Conservation (phyloP, 2,329 filamentous ascomycete genomes). For the Hansfordia pulvinata region DNA sequence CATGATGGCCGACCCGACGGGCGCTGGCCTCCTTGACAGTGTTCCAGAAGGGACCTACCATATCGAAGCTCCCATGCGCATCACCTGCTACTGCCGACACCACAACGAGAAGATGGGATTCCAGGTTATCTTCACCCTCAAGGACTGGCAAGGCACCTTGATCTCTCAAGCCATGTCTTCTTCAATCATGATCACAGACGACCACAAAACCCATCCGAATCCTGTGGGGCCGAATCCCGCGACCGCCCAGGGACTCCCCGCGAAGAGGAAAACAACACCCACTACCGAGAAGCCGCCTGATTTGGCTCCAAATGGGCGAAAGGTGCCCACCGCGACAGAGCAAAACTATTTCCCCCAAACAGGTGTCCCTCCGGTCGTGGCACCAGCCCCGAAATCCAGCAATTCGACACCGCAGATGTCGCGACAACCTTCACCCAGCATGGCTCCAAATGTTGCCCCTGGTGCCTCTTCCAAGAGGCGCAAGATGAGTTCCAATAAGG, state of each 20-base stretch:
- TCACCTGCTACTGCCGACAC: conserved; percentile 93
- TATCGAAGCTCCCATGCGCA: conserved; percentile 82
- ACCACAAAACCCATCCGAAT: conserved; percentile 84
- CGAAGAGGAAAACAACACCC: conserved; percentile 14
- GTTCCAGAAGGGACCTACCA: conserved; percentile 52
- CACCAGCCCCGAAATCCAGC: conserved; percentile 8
- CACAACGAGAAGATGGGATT: conserved; percentile 91
- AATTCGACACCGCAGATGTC: conserved; percentile 49
- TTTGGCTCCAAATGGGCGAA: too few relatives aligned
- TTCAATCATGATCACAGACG: conserved; percentile 93
- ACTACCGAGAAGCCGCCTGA: too few relatives aligned
- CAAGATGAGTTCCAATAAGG: conserved; percentile 60
- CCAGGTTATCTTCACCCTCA: conserved; percentile 86
- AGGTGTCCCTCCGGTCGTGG: conserved; percentile 13
- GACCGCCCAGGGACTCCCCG: too few relatives aligned
- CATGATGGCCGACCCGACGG: conserved; percentile 31
- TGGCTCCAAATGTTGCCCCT: conserved; percentile 46
- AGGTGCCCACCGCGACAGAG: too few relatives aligned
- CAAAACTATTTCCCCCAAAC: too few relatives aligned
- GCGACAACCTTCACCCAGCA: conserved; percentile 58
- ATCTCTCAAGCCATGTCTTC: conserved; percentile 76
- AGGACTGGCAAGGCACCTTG: conserved; percentile 62
- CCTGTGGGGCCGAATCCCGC: too few relatives aligned
- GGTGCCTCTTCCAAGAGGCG: conserved; percentile 67
- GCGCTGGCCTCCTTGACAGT: conserved; percentile 27